These are phyloP conservation scores for Globisporangium middletonii DNA, from an alignment of 352 stramenopile species.

Conservation along the genomic window DNA sequence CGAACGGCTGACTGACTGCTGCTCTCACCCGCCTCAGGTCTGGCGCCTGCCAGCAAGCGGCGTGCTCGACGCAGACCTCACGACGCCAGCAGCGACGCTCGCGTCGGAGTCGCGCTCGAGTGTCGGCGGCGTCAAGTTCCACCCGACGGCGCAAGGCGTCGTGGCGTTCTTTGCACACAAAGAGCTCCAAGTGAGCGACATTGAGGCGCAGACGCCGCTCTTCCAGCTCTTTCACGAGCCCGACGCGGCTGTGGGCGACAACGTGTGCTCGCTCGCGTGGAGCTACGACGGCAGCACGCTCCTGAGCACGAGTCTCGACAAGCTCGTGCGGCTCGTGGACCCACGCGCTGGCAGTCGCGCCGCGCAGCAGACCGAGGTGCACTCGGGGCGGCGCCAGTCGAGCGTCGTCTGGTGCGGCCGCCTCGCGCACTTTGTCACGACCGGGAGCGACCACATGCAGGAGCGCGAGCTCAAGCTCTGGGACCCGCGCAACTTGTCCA, in stretches of 20 bases:
- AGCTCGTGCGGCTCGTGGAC: constrained; percentile 48
- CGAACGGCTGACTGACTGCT: not conserved
- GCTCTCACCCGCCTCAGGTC: constrained; percentile 17
- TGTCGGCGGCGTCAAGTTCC: constrained; percentile 35
- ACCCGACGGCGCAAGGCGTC: constrained; percentile 46
- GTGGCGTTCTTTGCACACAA: constrained; percentile 37
- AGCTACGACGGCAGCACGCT: constrained; percentile 65
- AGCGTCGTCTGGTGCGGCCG: constrained; percentile 58
- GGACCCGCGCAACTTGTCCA: constrained; percentile 49
- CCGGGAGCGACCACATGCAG: constrained; percentile 55
- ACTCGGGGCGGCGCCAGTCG: constrained; percentile 39
- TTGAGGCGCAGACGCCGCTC: constrained; percentile 23
- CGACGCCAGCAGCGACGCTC: constrained; percentile 11
- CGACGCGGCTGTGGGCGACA: constrained; percentile 4
- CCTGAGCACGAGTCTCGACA: constrained; percentile 33
- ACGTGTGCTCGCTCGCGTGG: constrained; percentile 41
- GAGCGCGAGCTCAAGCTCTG: constrained; percentile 76
- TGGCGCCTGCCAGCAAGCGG: constrained; percentile 40
- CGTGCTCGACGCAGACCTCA: constrained; percentile 25
- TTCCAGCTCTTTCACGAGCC: constrained; percentile 12
- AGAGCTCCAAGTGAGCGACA: constrained; percentile 39
- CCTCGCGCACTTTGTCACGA: constrained; percentile 47
- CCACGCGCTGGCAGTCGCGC: constrained; percentile 23
- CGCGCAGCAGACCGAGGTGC: constrained; percentile 20
- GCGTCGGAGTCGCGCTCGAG: constrained; percentile 12